Evolutionary conservation across 2,329 filamentous ascomycete species (phyloP).

Genomic region (Phoma herbarum): DNA sequence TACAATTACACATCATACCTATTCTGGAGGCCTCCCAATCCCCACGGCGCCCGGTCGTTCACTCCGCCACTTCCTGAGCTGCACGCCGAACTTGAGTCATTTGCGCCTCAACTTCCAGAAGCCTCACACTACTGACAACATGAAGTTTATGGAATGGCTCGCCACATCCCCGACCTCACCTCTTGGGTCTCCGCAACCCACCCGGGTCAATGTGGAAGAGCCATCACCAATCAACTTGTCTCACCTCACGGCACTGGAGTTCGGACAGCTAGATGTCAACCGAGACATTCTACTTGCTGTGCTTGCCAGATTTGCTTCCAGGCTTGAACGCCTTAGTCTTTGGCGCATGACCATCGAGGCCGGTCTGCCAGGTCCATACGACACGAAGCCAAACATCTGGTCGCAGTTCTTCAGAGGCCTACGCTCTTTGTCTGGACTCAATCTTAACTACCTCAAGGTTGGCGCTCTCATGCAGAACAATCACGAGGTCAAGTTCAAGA

Average conservation of each 20-base stretch:
- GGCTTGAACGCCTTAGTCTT: conserved; percentile 57
- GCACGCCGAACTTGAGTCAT: conserved; percentile 57
- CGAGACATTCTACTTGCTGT: conserved; percentile 23
- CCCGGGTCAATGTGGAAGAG: conserved; percentile 9
- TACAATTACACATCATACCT: conserved; percentile 20
- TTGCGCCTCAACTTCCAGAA: conserved; percentile 63
- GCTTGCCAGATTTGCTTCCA: conserved; percentile 54
- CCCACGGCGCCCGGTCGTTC: conserved; percentile 26
- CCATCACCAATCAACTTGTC: conserved; percentile 26
- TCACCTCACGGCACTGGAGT: conserved; percentile 31
- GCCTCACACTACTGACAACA: conserved; percentile 24
- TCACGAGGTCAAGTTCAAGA: conserved; percentile 25
- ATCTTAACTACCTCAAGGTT: conserved; percentile 28
- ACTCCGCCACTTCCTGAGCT: conserved; percentile 52
- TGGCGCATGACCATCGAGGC: conserved; percentile 54
- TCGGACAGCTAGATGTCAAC: conserved; percentile 31
- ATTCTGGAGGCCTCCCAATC: conserved; percentile 20
- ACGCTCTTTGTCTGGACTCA: conserved; percentile 17
- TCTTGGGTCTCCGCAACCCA: neutral
- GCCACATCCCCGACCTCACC: conserved; percentile 23
- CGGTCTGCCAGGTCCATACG: neutral
- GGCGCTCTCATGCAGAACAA: conserved; percentile 30
- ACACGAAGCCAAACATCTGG: conserved; percentile 33
- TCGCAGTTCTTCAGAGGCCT: conserved; percentile 28
- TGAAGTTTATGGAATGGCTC: conserved; percentile 52